phyloP scores from a whole-genome alignment of 176 grass and related monocot genomes.

The Musa acuminata region DNA sequence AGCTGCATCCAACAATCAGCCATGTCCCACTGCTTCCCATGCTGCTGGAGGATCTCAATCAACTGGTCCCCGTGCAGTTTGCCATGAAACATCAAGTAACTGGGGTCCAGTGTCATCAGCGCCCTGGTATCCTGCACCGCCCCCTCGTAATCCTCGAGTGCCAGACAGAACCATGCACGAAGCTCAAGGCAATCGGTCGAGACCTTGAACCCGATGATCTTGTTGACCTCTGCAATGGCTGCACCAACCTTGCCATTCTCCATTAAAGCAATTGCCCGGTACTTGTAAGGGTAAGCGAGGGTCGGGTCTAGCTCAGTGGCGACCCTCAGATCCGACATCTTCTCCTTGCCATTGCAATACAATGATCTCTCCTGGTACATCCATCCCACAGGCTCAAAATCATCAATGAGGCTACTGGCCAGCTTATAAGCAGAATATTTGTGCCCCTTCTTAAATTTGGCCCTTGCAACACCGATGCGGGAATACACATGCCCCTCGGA shows the following conservation, averaged over 20 bases:
- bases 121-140: slow-evolving; percentile 69
- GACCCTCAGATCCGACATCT: slow-evolving; percentile 42
- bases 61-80: slow-evolving; percentile 78
- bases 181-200: slow-evolving; percentile 73
- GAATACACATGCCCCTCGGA: slow-evolving; percentile 79
- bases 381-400: slow-evolving; percentile 56
- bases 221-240: slow-evolving; percentile 60
- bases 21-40: slow-evolving; percentile 79
- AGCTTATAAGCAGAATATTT: slow-evolving; percentile 91
- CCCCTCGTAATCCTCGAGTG: slow-evolving; percentile 43
- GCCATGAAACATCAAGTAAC: slow-evolving; percentile 81
- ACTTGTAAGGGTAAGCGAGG: slow-evolving; percentile 74
- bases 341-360: slow-evolving; percentile 79
- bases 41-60: slow-evolving; percentile 58
- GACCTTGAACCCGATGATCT: slow-evolving; percentile 76
- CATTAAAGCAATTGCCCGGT: slow-evolving; percentile 45
- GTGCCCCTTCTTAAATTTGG: slow-evolving; percentile 85
- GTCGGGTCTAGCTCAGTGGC: slow-evolving; percentile 73
- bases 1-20: slow-evolving; percentile 98
- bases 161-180: slow-evolving; percentile 74
- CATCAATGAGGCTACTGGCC: slow-evolving; percentile 47
- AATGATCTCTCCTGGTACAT: slow-evolving; percentile 84
- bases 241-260: slow-evolving; percentile 70
- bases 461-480: slow-evolving; percentile 58
- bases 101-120: slow-evolving; percentile 61